Evolutionary conservation across 352 stramenopile genomes (phyloP), one percentile per base, ranked within the genome.

Genomic region (Pythium utonaiense): DNA sequence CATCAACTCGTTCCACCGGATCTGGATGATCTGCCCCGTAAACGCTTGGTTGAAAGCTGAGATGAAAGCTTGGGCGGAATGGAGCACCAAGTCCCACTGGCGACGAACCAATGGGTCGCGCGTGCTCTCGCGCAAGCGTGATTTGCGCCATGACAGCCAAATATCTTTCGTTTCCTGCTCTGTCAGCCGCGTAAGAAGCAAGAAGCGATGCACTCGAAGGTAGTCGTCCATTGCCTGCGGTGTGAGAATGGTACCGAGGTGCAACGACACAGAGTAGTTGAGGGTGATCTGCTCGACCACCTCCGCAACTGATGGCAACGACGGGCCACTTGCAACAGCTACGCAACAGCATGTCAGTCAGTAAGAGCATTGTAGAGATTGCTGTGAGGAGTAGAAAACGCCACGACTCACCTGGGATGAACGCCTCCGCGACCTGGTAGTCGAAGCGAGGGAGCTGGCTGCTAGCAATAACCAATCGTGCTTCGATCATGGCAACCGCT

Each of bases 401-500:
- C 48, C 4, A 53, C 44, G 16, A 68, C 60, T 27, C 64, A 91
- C 82, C 61, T 74, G 73, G 36, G 30, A 75, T 66, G 16, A 88
- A 62, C 42, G 47, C 27, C 9, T 74, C 27, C 10, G 69, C 74
- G 2, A 74, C 60, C 5, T 64, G 68, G 41, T 90, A 92, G 17
- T 74, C 57, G 41, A 90, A 92, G 12, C 47, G 66, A 25, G 74
- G 68, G 10, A 66, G 45, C 3, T 62, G 52, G 22, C 67, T 55
- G n/a, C 38, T 52, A 28, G 72, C 62, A 3, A 19, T 27, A 0
- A 60, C 50, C 13, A 78, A 57, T 17, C 63, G 73, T 8, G 66
- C 70, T 41, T 92, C 82, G 19, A 83, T 71, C 73, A 92, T 84
- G 3, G 80, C 77, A 12, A 89, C 52, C 5, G 64, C 69, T 6